phyloP scores from a whole-genome alignment of 352 stramenopile species.

The Globisporangium nunn region DNA sequence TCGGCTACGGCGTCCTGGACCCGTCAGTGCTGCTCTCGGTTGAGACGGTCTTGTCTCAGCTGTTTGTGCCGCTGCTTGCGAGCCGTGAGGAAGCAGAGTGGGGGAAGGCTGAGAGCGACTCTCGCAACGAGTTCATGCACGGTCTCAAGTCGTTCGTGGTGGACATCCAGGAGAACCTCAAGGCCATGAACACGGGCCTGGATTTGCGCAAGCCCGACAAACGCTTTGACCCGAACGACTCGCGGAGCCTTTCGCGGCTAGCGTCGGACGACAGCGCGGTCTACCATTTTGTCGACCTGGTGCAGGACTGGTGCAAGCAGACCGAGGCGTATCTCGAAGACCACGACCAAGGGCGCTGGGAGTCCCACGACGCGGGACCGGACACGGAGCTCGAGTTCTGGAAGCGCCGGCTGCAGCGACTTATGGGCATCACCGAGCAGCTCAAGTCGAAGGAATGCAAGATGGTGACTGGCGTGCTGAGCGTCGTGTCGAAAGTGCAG shows the following conservation, averaged over 20 bases:
- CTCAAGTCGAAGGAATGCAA: conserved; percentile 88
- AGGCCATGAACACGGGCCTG: conserved; percentile 83
- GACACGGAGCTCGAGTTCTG: conserved; percentile 86
- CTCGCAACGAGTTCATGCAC: conserved; percentile 79
- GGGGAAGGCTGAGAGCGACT: conserved; percentile 57
- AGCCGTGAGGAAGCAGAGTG: conserved; percentile 40
- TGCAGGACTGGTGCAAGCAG: conserved; percentile 87
- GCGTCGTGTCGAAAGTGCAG: conserved; percentile 74
- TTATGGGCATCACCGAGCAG: conserved; percentile 87
- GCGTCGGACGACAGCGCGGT: conserved; percentile 66
- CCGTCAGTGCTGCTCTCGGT: conserved; percentile 61
- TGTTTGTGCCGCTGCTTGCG: conserved; percentile 59
- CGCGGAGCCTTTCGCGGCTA: conserved; percentile 56
- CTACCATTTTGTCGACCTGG: conserved; percentile 79
- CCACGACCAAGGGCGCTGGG: conserved; percentile 71
- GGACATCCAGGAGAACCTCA: conserved; percentile 86
- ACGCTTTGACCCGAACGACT: conserved; percentile 60
- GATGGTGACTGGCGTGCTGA: conserved; percentile 78
- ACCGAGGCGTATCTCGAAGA: conserved; percentile 84
- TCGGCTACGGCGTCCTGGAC: conserved; percentile 68
- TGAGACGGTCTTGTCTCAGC: conserved; percentile 62
- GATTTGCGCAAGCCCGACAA: conserved; percentile 86
- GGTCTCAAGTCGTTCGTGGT: conserved; percentile 72
- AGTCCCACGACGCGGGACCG: conserved; percentile 75
- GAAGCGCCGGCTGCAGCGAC: conserved; percentile 70